These are phyloP conservation scores for Gracilaria gracilis DNA, from an alignment of 23 red algal species.

Conservation along the genomic window DNA sequence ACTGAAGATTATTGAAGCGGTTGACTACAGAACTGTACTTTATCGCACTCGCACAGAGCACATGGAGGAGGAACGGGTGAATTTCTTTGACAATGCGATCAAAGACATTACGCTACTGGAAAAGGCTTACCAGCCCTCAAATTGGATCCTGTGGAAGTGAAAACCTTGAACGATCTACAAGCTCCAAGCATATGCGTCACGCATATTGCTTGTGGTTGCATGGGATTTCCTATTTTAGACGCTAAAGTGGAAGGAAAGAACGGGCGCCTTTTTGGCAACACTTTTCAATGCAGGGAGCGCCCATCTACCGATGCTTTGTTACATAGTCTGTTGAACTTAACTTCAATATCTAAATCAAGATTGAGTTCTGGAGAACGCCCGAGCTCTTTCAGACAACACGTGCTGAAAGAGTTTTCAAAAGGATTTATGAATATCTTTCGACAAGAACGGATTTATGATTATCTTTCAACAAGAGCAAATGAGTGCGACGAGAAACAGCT, in stretches of 20 bases:
- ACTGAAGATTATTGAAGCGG: too few relatives aligned
- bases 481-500: conserved; percentile 23
- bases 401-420: conserved; percentile 33
- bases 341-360: conserved; percentile 27
- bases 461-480: conserved; percentile 47
- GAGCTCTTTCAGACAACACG: not conserved
- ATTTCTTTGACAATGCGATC: too few relatives aligned
- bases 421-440: too few relatives aligned
- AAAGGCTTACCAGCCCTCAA: conserved; percentile 32
- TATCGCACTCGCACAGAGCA: too few relatives aligned
- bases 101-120: too few relatives aligned
- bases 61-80: too few relatives aligned
- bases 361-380: not conserved
- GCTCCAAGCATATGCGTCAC: conserved; percentile 54
- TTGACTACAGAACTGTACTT: too few relatives aligned
- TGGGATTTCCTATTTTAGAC: conserved; percentile 67
- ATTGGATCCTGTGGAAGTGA: conserved; percentile 30
- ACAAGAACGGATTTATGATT: too few relatives aligned
- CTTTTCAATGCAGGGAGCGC: conserved; percentile 22
- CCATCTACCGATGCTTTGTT: conserved; percentile 15
- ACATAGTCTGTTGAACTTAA: conserved; percentile 23
- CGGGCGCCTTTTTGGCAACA: conserved; percentile 4
- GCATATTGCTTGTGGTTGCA: conserved; percentile 19
- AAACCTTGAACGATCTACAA: conserved; percentile 27
- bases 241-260: not conserved